Conservation (phyloP, 1,284 basidiomycete species). For the Trichosporon coremiiforme region DNA sequence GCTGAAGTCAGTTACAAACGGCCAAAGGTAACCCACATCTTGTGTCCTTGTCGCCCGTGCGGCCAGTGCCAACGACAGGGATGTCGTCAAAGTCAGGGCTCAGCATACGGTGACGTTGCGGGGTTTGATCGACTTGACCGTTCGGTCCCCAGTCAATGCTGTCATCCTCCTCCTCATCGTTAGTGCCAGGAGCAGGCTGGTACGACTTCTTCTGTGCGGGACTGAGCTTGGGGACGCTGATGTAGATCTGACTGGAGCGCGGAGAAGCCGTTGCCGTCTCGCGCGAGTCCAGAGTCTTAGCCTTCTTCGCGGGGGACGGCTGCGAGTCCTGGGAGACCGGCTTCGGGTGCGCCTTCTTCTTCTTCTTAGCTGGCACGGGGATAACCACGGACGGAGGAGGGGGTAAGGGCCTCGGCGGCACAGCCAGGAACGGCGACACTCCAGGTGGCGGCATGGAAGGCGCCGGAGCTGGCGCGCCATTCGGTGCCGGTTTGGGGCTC, state of each 20-base stretch:
- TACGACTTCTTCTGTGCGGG: slow-evolving; percentile 16
- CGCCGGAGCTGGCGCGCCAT: background rate
- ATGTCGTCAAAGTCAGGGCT: slow-evolving; percentile 20
- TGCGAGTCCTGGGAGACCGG: background rate
- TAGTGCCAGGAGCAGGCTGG: slow-evolving; percentile 20
- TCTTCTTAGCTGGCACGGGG: background rate
- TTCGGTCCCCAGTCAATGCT: slow-evolving; percentile 45
- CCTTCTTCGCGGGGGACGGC: slow-evolving; percentile 22
- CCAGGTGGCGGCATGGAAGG: background rate
- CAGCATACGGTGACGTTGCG: slow-evolving; percentile 25
- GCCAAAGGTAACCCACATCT: slow-evolving; percentile 60
- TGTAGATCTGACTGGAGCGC: slow-evolving; percentile 6
- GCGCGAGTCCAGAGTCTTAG: slow-evolving; percentile 9
- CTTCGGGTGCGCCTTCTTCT: background rate
- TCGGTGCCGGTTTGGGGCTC: slow-evolving; percentile 22
- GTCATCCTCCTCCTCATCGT: slow-evolving; percentile 45
- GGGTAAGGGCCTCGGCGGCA: background rate
- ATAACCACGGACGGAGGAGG: slow-evolving; percentile 7
- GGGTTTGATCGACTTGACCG: slow-evolving; percentile 26
- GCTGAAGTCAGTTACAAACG: slow-evolving; percentile 56
- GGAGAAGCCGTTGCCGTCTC: background rate
- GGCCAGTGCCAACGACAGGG: slow-evolving; percentile 33
- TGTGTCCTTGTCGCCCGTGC: slow-evolving; percentile 72
- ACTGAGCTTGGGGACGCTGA: slow-evolving; percentile 18
- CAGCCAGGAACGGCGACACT: background rate